phyloP scores from a whole-genome alignment of 2,329 filamentous ascomycete genomes.

The Stagonosporopsis cucurbitacearum region DNA sequence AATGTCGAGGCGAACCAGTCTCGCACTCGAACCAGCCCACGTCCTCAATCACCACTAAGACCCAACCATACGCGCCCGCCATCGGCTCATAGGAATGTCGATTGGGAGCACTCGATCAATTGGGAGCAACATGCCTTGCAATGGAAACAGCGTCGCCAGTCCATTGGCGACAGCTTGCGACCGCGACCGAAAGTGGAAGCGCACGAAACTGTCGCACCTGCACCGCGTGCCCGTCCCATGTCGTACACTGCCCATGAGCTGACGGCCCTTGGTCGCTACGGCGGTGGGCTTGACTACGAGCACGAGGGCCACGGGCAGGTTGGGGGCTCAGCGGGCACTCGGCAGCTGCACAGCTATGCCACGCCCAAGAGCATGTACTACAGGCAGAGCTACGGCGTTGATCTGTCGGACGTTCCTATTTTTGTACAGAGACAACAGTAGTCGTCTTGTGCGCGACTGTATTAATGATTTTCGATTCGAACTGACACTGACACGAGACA shows the following conservation, averaged over 20 bases:
- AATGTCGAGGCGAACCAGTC: conserved; percentile 12
- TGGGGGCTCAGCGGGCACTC: conserved; percentile 47
- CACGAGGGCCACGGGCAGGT: conserved; percentile 44
- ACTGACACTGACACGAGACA: no score
- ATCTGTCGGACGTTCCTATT: conserved; percentile 44
- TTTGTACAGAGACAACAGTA: conserved; percentile 28
- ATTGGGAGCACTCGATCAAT: conserved; percentile 22
- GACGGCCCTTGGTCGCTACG: conserved; percentile 40
- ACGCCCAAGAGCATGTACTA: conserved; percentile 41
- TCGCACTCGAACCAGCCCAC: conserved; percentile 8
- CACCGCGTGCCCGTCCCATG: conserved; percentile 3
- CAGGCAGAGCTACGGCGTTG: conserved; percentile 40
- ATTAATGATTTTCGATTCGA: conserved; percentile 13
- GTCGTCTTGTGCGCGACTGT: not conserved
- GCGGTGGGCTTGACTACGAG: conserved; percentile 45
- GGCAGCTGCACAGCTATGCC: conserved; percentile 39
- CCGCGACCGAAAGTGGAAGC: conserved; percentile 10
- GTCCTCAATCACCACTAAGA: conserved; percentile 9
- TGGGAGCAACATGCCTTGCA: conserved; percentile 39
- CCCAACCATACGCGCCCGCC: conserved; percentile 16
- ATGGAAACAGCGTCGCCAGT: conserved; percentile 42
- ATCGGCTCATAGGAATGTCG: conserved; percentile 20
- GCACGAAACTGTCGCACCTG: conserved; percentile 11
- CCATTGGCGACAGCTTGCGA: conserved; percentile 37
- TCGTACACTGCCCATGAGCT: conserved; percentile 12